phyloP scores from a whole-genome alignment of 2,329 filamentous ascomycete genomes.

The Metarhizium album region DNA sequence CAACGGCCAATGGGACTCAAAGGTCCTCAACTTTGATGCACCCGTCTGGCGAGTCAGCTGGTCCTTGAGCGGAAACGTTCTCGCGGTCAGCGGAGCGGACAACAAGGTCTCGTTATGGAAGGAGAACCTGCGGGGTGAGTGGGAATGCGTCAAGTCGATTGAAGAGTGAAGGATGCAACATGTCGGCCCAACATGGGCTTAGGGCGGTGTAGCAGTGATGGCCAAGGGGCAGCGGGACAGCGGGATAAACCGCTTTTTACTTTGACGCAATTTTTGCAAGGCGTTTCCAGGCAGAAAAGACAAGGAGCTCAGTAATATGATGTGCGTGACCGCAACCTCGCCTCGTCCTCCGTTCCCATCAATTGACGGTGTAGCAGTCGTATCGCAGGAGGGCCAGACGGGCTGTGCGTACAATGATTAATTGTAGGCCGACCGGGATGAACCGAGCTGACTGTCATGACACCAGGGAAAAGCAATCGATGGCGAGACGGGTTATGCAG shows the following conservation, averaged over 20 bases:
- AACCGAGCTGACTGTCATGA: too few species aligned
- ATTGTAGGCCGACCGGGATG: too few species aligned
- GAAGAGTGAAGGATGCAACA: conserved; percentile 55
- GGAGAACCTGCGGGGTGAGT: conserved; percentile 91
- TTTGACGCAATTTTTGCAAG: conserved; percentile 14
- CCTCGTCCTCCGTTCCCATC: background rate
- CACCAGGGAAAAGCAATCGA: too few species aligned
- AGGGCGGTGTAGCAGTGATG: background rate
- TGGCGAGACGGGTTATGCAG: too few species aligned
- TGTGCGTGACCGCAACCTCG: background rate
- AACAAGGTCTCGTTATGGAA: conserved; percentile 98
- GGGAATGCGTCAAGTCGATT: conserved; percentile 95
- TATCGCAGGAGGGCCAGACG: too few species aligned
- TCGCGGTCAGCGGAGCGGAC: conserved; percentile 86
- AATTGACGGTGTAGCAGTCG: too few species aligned
- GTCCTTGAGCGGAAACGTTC: conserved; percentile 92
- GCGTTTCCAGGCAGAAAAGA: conserved; percentile 24
- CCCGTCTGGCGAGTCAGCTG: conserved; percentile 95
- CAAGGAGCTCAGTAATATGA: conserved; percentile 1
- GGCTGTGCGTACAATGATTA: too few species aligned
- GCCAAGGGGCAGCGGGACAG: background rate
- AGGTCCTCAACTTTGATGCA: conserved; percentile 77
- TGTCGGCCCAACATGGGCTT: background rate
- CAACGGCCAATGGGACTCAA: conserved; percentile 69
- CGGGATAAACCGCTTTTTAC: background rate